Evolutionary conservation across 2,329 filamentous ascomycete genomes (phyloP), one percentile per base, ranked within the genome.

Genomic region (Diaporthe nobilis): DNA sequence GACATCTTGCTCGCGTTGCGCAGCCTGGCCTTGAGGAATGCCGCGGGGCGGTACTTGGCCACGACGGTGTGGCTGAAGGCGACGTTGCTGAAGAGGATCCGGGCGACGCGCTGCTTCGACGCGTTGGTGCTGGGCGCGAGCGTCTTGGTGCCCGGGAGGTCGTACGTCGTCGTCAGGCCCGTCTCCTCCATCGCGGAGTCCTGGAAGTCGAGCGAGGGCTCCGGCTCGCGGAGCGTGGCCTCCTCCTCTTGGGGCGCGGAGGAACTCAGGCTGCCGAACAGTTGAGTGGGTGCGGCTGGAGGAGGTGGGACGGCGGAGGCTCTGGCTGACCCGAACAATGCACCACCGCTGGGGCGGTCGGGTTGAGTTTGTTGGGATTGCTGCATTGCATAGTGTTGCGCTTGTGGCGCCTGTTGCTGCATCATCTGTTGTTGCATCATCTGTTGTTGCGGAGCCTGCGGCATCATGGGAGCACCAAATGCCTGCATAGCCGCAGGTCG

Each of bases 161-260:
- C 90, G 80, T 92, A 93, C 2, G 88, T 91, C 0, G 89, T 88
- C 0, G 90, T 92, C 72, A 92, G 83, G 7, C 91, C 91, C 0
- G 87, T 88, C 78, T 92, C 90, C 76, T 91, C 90, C 77, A 91
- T 87, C 7, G 86, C 82, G 0, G 89, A 89, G 75, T 92, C 88
- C 77, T 89, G 84, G 79, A 89, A 89, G 20, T 82, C 83, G 9
- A 88, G 81, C 57, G 82, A 81, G 2, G 82, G 81, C 20, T 79
- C 70, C 4, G 78, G 67, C 34, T 81, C 79, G 44, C 78, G 73
- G 20, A 80, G 78, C 39, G 79, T 81, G 2, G 72, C 77, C 20
- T 60, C 78, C 58, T 81, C 78, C 28, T 31, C 28, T 31, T 31
- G 28, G 13, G 5, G 8, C 25, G 53, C 25, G 4, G 25, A 55